A percentile compares a stretch with the other conserved stretches of the same genome.
phyloP scores from a whole-genome alignment of 2,329 filamentous ascomycete species.

The Penicillium sp. region DNA sequence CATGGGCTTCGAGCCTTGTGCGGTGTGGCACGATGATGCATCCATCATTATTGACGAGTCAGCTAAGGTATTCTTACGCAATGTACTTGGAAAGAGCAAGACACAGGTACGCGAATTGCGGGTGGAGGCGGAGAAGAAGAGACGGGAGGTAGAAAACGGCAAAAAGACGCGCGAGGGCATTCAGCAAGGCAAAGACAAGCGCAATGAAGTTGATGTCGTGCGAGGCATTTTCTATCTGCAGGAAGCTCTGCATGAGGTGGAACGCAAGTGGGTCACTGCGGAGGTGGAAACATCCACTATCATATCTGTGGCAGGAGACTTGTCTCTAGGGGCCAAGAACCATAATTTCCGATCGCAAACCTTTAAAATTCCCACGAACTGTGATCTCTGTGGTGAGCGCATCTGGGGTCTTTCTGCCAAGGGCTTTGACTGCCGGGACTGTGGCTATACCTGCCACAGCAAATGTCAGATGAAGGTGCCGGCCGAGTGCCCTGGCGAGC shows the following conservation, averaged over 20 bases:
- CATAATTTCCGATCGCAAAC: conserved; percentile 99
- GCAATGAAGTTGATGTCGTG: conserved; percentile 86
- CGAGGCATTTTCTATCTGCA: conserved; percentile 82
- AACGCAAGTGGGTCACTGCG: conserved; percentile 81
- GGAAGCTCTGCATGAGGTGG: conserved; percentile 82
- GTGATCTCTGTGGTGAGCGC: conserved; percentile 92
- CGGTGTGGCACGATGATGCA: conserved; percentile 95
- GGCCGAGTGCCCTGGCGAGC: conserved; percentile 91
- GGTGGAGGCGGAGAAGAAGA: conserved; percentile 83
- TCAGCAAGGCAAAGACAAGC: conserved; percentile 81
- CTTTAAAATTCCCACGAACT: conserved; percentile 99
- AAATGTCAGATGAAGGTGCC: conserved; percentile 99
- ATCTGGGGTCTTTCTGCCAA: conserved; percentile 98
- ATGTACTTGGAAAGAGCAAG: conserved; percentile 91
- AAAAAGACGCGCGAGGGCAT: conserved; percentile 77
- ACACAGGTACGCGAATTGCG: conserved; percentile 78
- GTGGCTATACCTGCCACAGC: conserved; percentile 96
- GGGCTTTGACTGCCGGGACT: conserved; percentile 93
- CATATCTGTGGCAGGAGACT: conserved; percentile 86
- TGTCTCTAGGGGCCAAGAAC: conserved; percentile 89
- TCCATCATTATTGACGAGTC: conserved; percentile 83
- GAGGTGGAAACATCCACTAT: conserved; percentile 95
- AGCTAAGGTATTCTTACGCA: conserved; percentile 88
- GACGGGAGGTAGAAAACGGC: conserved; percentile 79
- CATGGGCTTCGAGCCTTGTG: conserved; percentile 89